These are phyloP conservation scores for Rhizomucor miehei DNA, from an alignment of 371 early-diverging fungal species.

Conservation along the genomic window DNA sequence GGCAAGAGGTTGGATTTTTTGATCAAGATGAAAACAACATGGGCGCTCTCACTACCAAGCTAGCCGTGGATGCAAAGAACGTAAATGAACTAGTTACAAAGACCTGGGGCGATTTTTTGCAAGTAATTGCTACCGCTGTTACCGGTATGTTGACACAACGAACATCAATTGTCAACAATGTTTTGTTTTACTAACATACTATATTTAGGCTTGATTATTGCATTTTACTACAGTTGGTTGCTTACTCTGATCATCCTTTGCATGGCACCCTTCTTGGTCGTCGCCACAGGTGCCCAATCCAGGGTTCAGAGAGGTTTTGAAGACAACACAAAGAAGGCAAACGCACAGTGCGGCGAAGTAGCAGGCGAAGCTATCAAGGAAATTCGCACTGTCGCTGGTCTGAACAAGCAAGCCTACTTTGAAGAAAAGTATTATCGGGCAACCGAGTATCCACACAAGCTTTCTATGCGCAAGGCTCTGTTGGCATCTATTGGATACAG, in stretches of 20 bases:
- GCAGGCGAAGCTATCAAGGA: conserved; percentile 77
- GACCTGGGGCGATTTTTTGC: conserved; percentile 60
- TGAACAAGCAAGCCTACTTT: conserved; percentile 70
- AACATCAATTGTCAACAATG: no score
- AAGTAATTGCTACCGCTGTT: conserved; percentile 47
- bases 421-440: conserved; percentile 50
- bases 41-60: conserved; percentile 80
- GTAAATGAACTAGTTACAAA: conserved; percentile 68
- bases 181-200: no score
- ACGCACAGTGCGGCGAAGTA: conserved; percentile 59
- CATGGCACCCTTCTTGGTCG: conserved; percentile 35
- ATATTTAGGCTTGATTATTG: conserved; percentile 24
- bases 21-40: conserved; percentile 80
- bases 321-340: conserved; percentile 53
- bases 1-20: conserved; percentile 87
- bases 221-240: conserved; percentile 44
- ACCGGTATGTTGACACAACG: conserved; percentile 22
- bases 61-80: conserved; percentile 80
- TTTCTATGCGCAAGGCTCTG: conserved; percentile 51
- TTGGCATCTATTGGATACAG: conserved; percentile 58
- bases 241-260: conserved; percentile 50
- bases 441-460: conserved; percentile 60
- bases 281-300: conserved; percentile 26
- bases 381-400: conserved; percentile 76
- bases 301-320: conserved; percentile 42